Base-by-base conservation (phyloP, 176 grass and related monocot genomes). In the Lolium rigidum region DNA sequence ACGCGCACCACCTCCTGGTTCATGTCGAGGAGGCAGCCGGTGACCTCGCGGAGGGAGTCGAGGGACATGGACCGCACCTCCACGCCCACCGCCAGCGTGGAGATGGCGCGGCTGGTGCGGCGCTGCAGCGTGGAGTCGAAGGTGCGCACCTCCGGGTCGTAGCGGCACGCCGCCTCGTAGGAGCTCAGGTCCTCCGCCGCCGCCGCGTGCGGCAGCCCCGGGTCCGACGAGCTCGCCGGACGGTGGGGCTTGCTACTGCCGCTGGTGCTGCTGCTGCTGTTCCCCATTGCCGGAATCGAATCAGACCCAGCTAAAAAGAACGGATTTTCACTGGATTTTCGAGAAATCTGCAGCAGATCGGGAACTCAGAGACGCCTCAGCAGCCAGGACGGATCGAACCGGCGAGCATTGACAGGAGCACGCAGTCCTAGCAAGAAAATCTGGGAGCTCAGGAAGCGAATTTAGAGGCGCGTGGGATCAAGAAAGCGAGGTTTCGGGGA, bases 1-100 rank as follows among this genome's bases (percentile, higher is more conserved):
- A 98, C 90, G 25, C 84, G 80, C 68, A 95, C 93, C 76, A 95
- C 93, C 90, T 95, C 96, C 85, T 98, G 93, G 91, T 98, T 98
- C 96, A 98, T 98, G 87, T 98, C 93, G 65, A 98, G 86, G 73
- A 95, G 92, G 93, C 88, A 94, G 69, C 93, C 93, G 22, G 92
- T 98, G 75, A 98, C 96, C 90, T 92, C 93, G 9, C 90, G 87
- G 54, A 95, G 90, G 51, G 96, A 95, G 50, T 90, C 88, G 49
- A 98, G 89, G 47, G 96, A 98, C 77, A 98, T 65, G 15, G 95
- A 83, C 16, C 88, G 88, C 66, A 95, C 91, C 87, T 98, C 93
- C 47, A 98, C 95, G 61, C 93, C 95, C 72, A 86, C 85, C 7
- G 95, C 95, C 66, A 98, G 90, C 78, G 93, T 91, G 9, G 96